A percentile compares a stretch with the other conserved stretches of the same genome.
These are phyloP conservation scores for Chlamydomonas asymmetrica DNA, from an alignment of 139 green algal genomes.

Conservation along the genomic window DNA sequence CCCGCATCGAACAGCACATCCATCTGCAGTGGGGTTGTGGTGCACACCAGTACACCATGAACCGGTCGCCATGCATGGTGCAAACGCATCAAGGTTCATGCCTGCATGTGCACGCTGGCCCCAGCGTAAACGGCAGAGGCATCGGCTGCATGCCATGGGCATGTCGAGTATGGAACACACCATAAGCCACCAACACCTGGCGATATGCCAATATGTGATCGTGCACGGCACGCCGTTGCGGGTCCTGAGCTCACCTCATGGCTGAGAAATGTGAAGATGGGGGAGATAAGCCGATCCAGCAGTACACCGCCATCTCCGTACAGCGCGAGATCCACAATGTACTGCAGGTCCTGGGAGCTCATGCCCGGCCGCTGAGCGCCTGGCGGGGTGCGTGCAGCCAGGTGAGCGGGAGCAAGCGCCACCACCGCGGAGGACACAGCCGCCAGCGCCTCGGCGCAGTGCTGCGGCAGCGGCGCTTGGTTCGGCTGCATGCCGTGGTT, in stretches of 20 bases:
- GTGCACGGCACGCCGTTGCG: background rate
- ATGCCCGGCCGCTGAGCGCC: background rate
- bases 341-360: background rate
- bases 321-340: constrained; percentile 53
- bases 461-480: background rate
- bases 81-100: too few relatives aligned
- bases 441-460: background rate
- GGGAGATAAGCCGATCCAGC: constrained; percentile 35
- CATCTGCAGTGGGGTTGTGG: background rate
- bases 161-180: background rate
- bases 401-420: too few relatives aligned
- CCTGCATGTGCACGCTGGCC: too few relatives aligned
- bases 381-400: too few relatives aligned
- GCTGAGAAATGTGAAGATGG: constrained; percentile 27
- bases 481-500: background rate
- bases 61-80: too few relatives aligned
- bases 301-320: constrained; percentile 55
- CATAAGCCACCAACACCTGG: background rate
- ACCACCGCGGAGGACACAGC: background rate
- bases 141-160: too few relatives aligned
- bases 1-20: constrained; percentile 27
- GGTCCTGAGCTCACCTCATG: constrained; percentile 31
- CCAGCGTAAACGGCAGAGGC: too few relatives aligned
- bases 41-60: background rate
- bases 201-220: background rate